Percentiles rank a stretch among this genome's conserved stretches.
Evolutionary conservation across 1,284 basidiomycete species (phyloP).

Genomic region (Anthracocystis walkeri): DNA sequence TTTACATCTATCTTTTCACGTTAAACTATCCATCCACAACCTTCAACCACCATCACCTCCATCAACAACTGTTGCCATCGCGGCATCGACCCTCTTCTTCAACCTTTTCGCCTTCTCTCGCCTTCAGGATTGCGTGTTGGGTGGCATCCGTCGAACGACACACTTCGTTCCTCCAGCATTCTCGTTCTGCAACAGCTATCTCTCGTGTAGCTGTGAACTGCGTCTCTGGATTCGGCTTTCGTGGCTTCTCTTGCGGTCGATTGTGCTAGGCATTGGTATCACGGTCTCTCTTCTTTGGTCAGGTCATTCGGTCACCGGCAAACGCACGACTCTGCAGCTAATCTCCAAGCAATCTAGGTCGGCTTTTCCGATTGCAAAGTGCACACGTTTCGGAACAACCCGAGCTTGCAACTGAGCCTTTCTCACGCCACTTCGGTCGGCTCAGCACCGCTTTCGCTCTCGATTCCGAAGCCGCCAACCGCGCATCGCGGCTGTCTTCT

Average conservation of each 20-base stretch:
- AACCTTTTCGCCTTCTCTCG: not conserved
- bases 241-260: not conserved
- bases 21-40: not conserved
- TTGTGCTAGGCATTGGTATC: not conserved
- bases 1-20: not conserved
- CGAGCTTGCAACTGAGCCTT: not conserved
- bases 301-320: conserved; percentile 3
- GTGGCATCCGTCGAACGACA: not conserved
- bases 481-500: not conserved
- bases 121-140: not conserved
- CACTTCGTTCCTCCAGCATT: not conserved
- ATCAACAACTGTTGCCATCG: not conserved
- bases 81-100: not conserved
- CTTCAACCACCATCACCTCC: not conserved
- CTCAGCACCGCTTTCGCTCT: not conserved
- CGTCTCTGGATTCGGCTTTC: not conserved
- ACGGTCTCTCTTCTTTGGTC: not conserved
- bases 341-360: not conserved
- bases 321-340: conserved; percentile 1
- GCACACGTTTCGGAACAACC: not conserved
- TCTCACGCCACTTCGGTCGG: too few species aligned
- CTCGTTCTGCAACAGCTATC: not conserved
- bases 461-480: not conserved
- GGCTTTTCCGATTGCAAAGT: not conserved
- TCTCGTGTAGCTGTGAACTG: not conserved